Evolutionary conservation across 306 rosid species (phyloP), one percentile per base, ranked within the genome.

Genomic region (Albizia julibrissin): DNA sequence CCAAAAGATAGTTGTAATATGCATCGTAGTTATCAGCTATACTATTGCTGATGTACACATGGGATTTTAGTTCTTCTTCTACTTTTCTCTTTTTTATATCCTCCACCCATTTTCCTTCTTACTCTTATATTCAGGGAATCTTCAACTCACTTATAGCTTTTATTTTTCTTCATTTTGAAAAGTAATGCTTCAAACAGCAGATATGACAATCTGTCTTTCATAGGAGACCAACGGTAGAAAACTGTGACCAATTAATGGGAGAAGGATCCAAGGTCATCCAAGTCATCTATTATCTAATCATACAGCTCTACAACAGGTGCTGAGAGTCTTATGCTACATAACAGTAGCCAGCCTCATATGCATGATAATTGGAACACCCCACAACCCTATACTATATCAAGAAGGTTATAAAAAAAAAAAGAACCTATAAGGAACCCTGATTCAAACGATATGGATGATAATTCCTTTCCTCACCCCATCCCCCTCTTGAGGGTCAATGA

Each of bases 201-300:
- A 44, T 10, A 27, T 50, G 46, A 37, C 39, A 14, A 33, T 27
- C 42, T 46, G 44, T 54, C 40, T 77, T 79, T 18, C 56, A 26
- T 29, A 27, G 73, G 65, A 72, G 78, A 31, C 43, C 66, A 50
- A 27, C 56, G 39, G 68, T 47, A 66, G 75, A 21, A 81, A 52
- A 26, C 42, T 66, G 37, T 3, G n/a, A 21, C 49, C 44, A 46
- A 43, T 64, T 40, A 64, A 43, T 43, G 13, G 34, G 54, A 10
- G 19, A 19, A 44, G 18, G 71, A 71, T 33, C 75, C 40, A 24
- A 52, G 69, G 19, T 75, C 29, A 52, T 69, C 40, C 39, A 15
- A 44, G 56, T 6, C 3, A 76, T 6, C 69, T 39, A 69, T 46
- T 14, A 76, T 6, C 69, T 18, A 69, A 65, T 21, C 54, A n/a